Evolutionary conservation across 768 basidiomycete genomes (phyloP), one percentile per base, ranked within the genome.

Genomic region (Rhodosporidiobolus sp.): DNA sequence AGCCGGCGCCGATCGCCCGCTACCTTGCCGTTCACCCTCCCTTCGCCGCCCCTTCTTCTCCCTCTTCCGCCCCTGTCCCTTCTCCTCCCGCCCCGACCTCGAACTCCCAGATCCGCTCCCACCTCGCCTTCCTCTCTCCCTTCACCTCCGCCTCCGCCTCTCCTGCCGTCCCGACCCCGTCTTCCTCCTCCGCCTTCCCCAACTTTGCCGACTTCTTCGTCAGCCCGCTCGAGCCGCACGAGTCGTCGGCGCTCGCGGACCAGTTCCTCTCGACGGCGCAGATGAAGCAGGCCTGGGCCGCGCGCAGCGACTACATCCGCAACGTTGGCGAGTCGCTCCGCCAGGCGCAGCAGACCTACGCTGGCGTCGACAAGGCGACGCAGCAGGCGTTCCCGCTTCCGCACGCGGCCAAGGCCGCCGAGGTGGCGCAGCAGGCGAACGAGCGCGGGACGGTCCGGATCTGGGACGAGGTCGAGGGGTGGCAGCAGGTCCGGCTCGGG

Each of bases 11-110:
- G 30, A 46, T 76, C 26, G 67, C 70, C 24, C 67, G 74, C 30
- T 76, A 76, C 65, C 74, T 76, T 61, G 74, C 74, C 46, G 45
- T 54, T 6, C 54, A 62, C 30, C 70, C 67, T 5, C 74, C 74
- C 26, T 67, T 66, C 62, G 50, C 50, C 24, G 57, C 57, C 22
- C 70, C 67, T 22, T 28, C 53, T 1, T 46, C 53, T 59, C 68
- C 46, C 6, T 5, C 38, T 32, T 57, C 57, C 35, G 46, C 61
- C 17, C 24, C 60, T 30, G 24, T 30, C 57, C 19, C 63, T n/a
- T 24, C 64, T 24, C 8, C 66, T 24, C 22, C 50, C 43, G 7
- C 69, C 45, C 26, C 63, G 2, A 9, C 48, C 9, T 17, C 34
- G 32, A 1, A 52, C n/a, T 48, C 52, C 19, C 54, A 64, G 34